These are phyloP conservation scores for Agrocybe chaxingu DNA, from an alignment of 768 basidiomycete genomes.

Conservation along the genomic window DNA sequence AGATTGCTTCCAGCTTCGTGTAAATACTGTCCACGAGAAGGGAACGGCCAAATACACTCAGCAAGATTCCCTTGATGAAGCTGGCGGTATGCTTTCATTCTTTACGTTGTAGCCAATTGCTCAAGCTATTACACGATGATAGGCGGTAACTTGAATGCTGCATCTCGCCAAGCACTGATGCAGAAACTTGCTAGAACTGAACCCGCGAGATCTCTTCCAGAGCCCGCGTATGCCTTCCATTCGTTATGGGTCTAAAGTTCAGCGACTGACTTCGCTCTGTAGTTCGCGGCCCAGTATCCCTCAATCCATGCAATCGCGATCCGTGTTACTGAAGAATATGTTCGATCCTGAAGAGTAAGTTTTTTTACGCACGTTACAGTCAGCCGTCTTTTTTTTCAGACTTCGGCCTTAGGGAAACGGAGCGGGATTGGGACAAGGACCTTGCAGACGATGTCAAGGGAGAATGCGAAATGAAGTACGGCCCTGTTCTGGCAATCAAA, in stretches of 20 bases:
- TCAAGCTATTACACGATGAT: constrained; percentile 10
- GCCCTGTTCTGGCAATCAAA: constrained; percentile 81
- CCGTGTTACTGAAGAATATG: constrained; percentile 90
- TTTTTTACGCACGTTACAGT: constrained; percentile 1
- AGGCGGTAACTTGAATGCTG: constrained; percentile 98
- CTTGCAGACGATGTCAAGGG: constrained; percentile 94
- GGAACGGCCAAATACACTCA: constrained; percentile 73
- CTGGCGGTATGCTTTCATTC: constrained; percentile 61
- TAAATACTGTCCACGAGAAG: constrained; percentile 92
- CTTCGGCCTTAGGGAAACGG: constrained; percentile 57
- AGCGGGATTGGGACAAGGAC: constrained; percentile 94
- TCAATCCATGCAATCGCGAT: constrained; percentile 84
- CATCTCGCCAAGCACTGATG: constrained; percentile 99
- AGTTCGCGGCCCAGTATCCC: constrained; percentile 69
- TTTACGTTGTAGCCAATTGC: not conserved
- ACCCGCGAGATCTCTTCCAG: constrained; percentile 49
- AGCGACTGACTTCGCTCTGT: constrained; percentile 12
- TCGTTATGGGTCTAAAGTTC: not conserved
- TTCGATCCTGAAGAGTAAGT: constrained; percentile 95
- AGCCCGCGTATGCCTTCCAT: constrained; percentile 52
- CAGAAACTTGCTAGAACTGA: constrained; percentile 99
- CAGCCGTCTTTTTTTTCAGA: constrained; percentile 34
- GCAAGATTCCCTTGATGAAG: constrained; percentile 83
- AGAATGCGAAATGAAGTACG: constrained; percentile 92
- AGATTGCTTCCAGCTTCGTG: constrained; percentile 56